Conservation (phyloP, 2,329 filamentous ascomycete genomes). For the Fusarium staphyleae region DNA sequence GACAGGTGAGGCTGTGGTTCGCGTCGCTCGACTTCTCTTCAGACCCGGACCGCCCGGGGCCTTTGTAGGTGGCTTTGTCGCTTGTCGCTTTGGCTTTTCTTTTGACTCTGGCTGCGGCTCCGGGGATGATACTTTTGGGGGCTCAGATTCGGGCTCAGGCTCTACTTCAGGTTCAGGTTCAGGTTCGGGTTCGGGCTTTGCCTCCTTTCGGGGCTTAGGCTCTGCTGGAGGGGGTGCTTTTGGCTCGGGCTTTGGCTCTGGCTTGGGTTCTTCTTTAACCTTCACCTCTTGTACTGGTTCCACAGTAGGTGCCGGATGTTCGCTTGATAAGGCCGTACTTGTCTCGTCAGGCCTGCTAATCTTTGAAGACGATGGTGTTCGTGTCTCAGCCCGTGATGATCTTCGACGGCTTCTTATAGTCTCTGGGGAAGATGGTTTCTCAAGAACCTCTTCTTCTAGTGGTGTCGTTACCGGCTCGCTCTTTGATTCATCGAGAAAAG, state of each 20-base stretch:
- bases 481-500: slow-evolving; percentile 60
- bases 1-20: slow-evolving; percentile 56
- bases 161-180: neutral
- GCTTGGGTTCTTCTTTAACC: slow-evolving; percentile 12
- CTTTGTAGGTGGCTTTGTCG: slow-evolving; percentile 26
- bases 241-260: slow-evolving; percentile 1
- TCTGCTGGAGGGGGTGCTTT: slow-evolving; percentile 6
- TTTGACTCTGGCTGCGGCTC: slow-evolving; percentile 14
- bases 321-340: slow-evolving; percentile 16
- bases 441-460: slow-evolving; percentile 11
- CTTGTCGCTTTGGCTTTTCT: slow-evolving; percentile 30
- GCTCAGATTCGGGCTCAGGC: neutral
- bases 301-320: slow-evolving; percentile 7
- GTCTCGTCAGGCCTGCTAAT: slow-evolving; percentile 27
- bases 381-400: slow-evolving; percentile 37
- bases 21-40: slow-evolving; percentile 64
- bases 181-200: neutral
- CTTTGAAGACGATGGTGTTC: slow-evolving; percentile 32
- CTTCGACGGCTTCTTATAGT: slow-evolving; percentile 34
- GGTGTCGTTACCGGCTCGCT: slow-evolving; percentile 23
- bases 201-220: slow-evolving; percentile 1
- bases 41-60: slow-evolving; percentile 48
- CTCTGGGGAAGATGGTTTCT: slow-evolving; percentile 29
- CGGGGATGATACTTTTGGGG: neutral
- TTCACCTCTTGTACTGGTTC: slow-evolving; percentile 9